Evolutionary conservation across 1,284 basidiomycete species (phyloP).

Genomic region (Sporisorium sorghi): DNA sequence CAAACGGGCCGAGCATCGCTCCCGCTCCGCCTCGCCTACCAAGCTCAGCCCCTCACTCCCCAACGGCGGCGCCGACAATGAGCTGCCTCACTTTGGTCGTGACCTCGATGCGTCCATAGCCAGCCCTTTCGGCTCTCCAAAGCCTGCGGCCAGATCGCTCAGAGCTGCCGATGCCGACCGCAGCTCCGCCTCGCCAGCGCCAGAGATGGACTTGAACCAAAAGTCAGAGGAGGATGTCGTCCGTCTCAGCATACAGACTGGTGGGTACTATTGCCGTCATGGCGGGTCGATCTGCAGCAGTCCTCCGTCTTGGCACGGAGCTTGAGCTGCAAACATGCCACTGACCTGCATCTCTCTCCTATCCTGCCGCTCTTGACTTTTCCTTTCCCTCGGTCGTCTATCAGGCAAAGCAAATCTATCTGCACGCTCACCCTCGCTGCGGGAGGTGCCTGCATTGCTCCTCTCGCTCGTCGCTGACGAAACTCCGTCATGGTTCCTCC

Average conservation of each 20-base stretch:
- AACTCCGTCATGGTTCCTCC: constrained; percentile 53
- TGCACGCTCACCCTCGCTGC: constrained; percentile 49
- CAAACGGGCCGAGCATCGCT: constrained; percentile 46
- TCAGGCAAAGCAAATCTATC: constrained; percentile 54
- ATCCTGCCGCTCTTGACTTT: background rate
- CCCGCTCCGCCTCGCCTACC: constrained; percentile 41
- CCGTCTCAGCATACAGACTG: constrained; percentile 41
- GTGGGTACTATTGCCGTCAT: constrained; percentile 14
- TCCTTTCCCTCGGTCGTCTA: background rate
- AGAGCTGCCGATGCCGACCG: constrained; percentile 3
- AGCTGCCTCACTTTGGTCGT: constrained; percentile 34
- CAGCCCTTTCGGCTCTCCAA: constrained; percentile 54
- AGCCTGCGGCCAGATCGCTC: constrained; percentile 22
- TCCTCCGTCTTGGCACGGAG: background rate
- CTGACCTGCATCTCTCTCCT: constrained; percentile 3
- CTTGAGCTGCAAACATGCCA: background rate
- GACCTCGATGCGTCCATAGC: constrained; percentile 49
- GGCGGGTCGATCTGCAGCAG: background rate
- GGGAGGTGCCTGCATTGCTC: constrained; percentile 37
- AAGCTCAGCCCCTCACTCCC: constrained; percentile 21
- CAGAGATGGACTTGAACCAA: constrained; percentile 36
- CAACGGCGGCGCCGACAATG: constrained; percentile 10
- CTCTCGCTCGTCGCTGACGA: constrained; percentile 56
- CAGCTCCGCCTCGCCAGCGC: constrained; percentile 7
- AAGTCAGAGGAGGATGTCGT: constrained; percentile 44